Base-by-base conservation (phyloP, 139 green algal species). In the Haematococcus lacustris region DNA sequence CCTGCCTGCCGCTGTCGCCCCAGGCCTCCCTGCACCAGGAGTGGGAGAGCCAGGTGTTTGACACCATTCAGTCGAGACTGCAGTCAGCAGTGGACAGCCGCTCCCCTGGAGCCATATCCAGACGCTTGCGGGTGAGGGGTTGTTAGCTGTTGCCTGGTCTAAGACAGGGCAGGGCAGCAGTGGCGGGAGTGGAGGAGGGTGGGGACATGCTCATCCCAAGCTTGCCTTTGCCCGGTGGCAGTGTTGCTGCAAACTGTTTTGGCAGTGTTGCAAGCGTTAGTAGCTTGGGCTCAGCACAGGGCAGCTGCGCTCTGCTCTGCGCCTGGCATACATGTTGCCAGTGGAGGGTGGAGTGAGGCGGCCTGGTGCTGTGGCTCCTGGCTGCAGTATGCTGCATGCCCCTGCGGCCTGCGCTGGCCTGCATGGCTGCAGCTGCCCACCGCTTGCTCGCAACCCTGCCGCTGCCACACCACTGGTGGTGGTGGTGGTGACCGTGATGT, bases 31-130 rank as follows among this genome's bases (percentile, higher is more conserved):
- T 86, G 21, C 62, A 86, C 59, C 7, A 77, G 17, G 74, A 83
- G 68, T 86, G 80, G 80, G 62, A 13, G 9, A 73, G 21, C 21
- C 61, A 83, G 53, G 74, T 86, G 51, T 86, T 83, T 68, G 77
- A 86, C 35, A 80, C 67, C 21, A 81, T 86, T 21, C 77, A 83
- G 74, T 73, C 66, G 0, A 51, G 76, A n/a, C 67, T 82, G 71
- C 51, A 75, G 41, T 13, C 30, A 17, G 38, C 35, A 26, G 63
- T 76, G 32, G 66, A 74, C 41, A 9, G 9, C 51, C 68, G 66
- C 41, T 51, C 68, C 64, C 63, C 51, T 23, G 41, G 63, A n/a
- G 53, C 0, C 60, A 78, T 82, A 4, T 70, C 79, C 73, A 21
- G 47, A 0, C 73, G 70, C 1, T 73, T 85, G 3, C 66, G 76